These are phyloP conservation scores for Cystobasidium pallidum DNA, from an alignment of 1,284 basidiomycete species.

Conservation along the genomic window DNA sequence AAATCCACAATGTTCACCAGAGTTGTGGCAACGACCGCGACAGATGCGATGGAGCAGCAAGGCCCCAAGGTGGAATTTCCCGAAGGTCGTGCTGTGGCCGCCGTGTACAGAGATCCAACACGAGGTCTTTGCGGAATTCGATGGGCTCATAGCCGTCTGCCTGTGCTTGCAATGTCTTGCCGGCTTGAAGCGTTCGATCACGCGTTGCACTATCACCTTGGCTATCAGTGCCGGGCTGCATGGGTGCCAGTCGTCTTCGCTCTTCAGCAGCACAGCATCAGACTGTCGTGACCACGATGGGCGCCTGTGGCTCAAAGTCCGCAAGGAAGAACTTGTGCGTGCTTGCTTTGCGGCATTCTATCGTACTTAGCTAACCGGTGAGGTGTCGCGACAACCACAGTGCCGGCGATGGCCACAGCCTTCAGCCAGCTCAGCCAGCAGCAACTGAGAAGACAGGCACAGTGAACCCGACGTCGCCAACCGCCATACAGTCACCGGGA, in stretches of 20 bases:
- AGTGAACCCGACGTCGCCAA: constrained; percentile 2
- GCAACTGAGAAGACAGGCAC: not conserved
- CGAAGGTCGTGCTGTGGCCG: not conserved
- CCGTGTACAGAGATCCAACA: not conserved
- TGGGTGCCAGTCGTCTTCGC: not conserved
- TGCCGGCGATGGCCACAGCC: constrained; percentile 24
- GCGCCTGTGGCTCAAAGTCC: constrained; percentile 40
- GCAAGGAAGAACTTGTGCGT: constrained; percentile 43
- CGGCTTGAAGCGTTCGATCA: too few relatives aligned
- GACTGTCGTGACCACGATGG: constrained; percentile 3
- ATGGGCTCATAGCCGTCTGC: too few relatives aligned
- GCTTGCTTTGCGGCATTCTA: not conserved
- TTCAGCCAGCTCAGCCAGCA: constrained; percentile 2
- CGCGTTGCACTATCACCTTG: not conserved
- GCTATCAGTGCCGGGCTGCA: not conserved
- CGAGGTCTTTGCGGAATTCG: not conserved
- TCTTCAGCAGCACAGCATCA: constrained; percentile 1
- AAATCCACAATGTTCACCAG: too few relatives aligned
- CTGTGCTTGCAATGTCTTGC: too few relatives aligned
- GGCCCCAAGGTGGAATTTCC: too few relatives aligned
- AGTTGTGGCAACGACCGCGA: too few relatives aligned
- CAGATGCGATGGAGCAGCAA: too few relatives aligned
- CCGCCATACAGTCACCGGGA: constrained; percentile 11
- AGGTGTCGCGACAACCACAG: not conserved
- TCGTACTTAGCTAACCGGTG: not conserved